Percentiles rank a stretch among this genome's conserved stretches.
Evolutionary conservation across 1,284 basidiomycete genomes (phyloP).

Genomic region (Naganishia liquefaciens): DNA sequence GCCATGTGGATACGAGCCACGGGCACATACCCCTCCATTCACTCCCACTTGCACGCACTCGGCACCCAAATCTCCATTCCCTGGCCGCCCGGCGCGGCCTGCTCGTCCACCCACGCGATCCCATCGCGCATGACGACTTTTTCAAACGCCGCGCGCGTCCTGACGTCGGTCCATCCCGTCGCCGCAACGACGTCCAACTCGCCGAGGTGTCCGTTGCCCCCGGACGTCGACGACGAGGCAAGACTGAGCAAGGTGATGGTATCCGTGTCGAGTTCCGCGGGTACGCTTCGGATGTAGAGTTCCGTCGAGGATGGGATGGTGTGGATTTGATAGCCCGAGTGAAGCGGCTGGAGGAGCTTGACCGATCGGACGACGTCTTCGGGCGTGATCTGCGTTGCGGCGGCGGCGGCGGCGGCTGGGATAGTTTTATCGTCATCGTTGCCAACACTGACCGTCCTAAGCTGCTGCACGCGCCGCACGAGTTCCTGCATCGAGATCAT

Average conservation of each 20-base stretch:
- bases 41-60: constrained; percentile 78
- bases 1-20: constrained; percentile 1
- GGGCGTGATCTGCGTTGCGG: constrained; percentile 60
- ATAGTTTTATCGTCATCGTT: too few species aligned
- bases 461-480: constrained; percentile 70
- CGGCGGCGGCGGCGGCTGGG: constrained; percentile 54
- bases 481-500: constrained; percentile 86
- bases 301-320: constrained; percentile 58
- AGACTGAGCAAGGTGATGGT: constrained; percentile 73
- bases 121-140: constrained; percentile 89
- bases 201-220: constrained; percentile 47
- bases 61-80: constrained; percentile 76
- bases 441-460: constrained; percentile 58
- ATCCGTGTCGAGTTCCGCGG: constrained; percentile 74
- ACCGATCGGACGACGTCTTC: constrained; percentile 85
- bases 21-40: constrained; percentile 35
- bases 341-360: constrained; percentile 80
- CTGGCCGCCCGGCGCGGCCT: constrained; percentile 60
- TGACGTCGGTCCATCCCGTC: constrained; percentile 74
- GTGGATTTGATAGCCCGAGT: constrained; percentile 84
- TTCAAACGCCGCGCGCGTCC: constrained; percentile 75
- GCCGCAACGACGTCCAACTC: constrained; percentile 62
- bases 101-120: constrained; percentile 90
- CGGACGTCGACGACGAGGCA: constrained; percentile 55
- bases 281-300: constrained; percentile 46